Evolutionary conservation across 2,329 filamentous ascomycete species (phyloP), one percentile per base, ranked within the genome.

Genomic region (Exophiala mesophila): DNA sequence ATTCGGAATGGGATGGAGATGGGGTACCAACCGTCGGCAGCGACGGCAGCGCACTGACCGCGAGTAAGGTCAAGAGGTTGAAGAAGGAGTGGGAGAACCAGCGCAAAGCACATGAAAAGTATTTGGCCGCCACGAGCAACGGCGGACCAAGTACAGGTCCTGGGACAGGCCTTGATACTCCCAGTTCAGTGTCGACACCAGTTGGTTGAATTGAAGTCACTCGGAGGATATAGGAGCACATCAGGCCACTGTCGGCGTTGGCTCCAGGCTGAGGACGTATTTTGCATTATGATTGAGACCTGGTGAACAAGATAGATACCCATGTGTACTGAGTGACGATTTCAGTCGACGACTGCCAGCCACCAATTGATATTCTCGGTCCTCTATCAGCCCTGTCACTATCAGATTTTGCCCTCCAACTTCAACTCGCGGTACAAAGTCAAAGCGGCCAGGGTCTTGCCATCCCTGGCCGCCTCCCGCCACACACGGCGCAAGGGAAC

Each of bases 51-150:
- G 87, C 94, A 54, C 73, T 96, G 26, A 77, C 85, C 3, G 95
- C 95, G 72, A 84, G 76, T 46, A 77, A 80, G 59, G 59, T 68
- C 37, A 96, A 96, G 74, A 89, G 87, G 70, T 64, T 95, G 55
- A 82, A 74, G 67, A 96, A 96, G 72, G 82, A 88, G 42, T 94
- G 86, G 86, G 85, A 94, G 56, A 81, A 74, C 61, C 90, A 96
- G 70, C 92, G 88, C 73, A 94, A 90, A 74, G 63, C 77, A 45
- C 82, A 89, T 62, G 83, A 89, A 50, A 78, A 82, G 49, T 84
- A 68, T 62, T 43, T 64, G 39, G 54, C 47, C 12, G 44, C 45
- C 4, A 32, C 41, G 26, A 41, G 45, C 23, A 48, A 49, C 19
- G 45, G 45, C 7, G 39, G 40, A 10, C 19, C 41, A 30, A 30